Base-by-base conservation (phyloP, 441 rosid species). In the Omphalea diandra region DNA sequence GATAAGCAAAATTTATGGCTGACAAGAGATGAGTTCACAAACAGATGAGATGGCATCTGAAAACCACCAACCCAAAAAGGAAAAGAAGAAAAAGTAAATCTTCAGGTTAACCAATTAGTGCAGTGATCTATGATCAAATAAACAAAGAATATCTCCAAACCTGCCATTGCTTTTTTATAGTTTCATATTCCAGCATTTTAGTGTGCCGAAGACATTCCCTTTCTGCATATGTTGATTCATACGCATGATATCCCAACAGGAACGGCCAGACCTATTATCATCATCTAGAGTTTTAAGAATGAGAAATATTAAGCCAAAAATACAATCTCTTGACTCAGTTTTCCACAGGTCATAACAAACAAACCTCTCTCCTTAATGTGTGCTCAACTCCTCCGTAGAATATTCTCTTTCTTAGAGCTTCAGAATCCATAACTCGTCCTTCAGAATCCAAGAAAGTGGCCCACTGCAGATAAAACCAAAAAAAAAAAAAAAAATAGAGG, bases 321-420 rank as follows among this genome's bases (percentile, higher is more conserved):
- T 9, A 62, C 3, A 50, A 49, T 9, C 15, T 27, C 46, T 44
- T 65, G 31, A 76, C 9, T 46, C 33, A 49, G 17, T 55, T 70
- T 47, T 67, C 62, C 24, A 58, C 31, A 75, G 27, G 65, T 4
- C 10, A 61, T 47, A 73, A 75, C 77, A 57, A 70, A 74, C 81
- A 76, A 66, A 93, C 99, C 98, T 91, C 91, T 82, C 70, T 93
- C 59, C 97, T 86, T 72, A 89, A 73, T 69, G 76, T 54, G 78
- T 84, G 91, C 65, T 91, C 97, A 76, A 88, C 84, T 83, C 98
- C 99, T 66, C 99, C 99, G 77, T 91, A 93, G 83, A 93, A 93
- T 71, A 96, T 83, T 85, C 97, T 91, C 78, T 85, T 86, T 75
- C 87, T 83, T 62, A 91, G 83, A 61, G 90, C 90, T 77, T 83